Evolutionary conservation across 2,329 filamentous ascomycete genomes (phyloP), one percentile per base, ranked within the genome.

Genomic region (Neonectria faginata): DNA sequence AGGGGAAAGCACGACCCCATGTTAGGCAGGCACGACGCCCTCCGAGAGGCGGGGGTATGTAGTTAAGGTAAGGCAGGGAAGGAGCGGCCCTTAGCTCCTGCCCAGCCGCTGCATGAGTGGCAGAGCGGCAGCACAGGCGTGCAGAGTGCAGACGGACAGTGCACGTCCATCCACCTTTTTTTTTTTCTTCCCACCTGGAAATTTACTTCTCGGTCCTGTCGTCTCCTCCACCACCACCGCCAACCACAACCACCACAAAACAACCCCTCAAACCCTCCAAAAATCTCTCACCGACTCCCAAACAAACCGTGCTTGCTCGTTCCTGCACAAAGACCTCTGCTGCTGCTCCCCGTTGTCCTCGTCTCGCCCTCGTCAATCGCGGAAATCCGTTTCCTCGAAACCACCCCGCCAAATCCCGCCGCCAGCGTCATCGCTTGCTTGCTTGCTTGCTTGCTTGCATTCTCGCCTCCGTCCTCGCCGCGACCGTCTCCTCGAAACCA

Each of bases 391-490:
- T 58, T 53, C 39, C 48, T 58, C 50, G 54, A 55, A 48, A 51
- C 55, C 12, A 64, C 61, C 61, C 61, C 61, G 61, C 61, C 61
- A 59, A 63, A 48, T 44, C 56, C 12, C 31, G 29, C 29, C 29
- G 9, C 20, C 22, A 29, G 18, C 47, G 33, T 29, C 29, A 36
- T 60, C 50, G 20, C 51, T 42, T 45, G 25, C 25, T 25, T 25
- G 25, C 22, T 25, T 25, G 22, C 22, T 25, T 25, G 22, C 25
- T 25, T 25, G 25, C 25, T 25, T 25, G 25, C 25, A 5, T 36
- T 27, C 48, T 42, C 22, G 57, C 18, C 42, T 27, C 52, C 41
- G 39, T 57, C 53, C 67, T 69, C 71, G 71, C 71, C 71, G 68
- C 71, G 70, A 73, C 66, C 44, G 47, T 27, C 45, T 45, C 39